Evolutionary conservation across 2,329 filamentous ascomycete genomes (phyloP).

Genomic region (Colletotrichum incanum): DNA sequence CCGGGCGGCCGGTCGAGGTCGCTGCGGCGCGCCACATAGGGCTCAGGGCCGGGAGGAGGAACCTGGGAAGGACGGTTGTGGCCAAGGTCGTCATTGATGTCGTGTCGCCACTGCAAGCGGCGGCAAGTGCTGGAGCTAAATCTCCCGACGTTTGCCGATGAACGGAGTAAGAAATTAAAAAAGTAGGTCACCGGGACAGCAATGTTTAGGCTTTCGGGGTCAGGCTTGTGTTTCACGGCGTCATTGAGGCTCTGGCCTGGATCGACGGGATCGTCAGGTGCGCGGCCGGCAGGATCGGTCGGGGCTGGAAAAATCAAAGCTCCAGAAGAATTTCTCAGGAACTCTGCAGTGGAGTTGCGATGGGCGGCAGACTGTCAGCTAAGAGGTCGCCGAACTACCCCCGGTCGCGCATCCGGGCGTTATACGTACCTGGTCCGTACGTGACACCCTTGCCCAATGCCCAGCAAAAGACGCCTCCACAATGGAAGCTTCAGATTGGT

Average conservation of each 20-base stretch:
- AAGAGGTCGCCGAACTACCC: constrained; percentile 28
- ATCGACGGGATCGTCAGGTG: constrained; percentile 37
- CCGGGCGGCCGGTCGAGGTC: constrained; percentile 49
- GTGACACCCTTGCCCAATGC: not conserved
- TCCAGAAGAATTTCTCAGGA: constrained; percentile 38
- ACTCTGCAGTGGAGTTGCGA: constrained; percentile 24
- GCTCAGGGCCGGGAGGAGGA: constrained; percentile 76
- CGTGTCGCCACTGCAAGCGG: constrained; percentile 19
- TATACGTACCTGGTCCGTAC: constrained; percentile 25
- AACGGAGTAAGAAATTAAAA: not conserved
- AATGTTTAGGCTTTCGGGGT: constrained; percentile 13
- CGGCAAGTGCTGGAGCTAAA: not conserved
- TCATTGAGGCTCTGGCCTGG: constrained; percentile 36
- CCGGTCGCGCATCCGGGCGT: constrained; percentile 15
- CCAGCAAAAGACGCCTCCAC: not conserved
- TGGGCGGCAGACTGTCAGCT: not conserved
- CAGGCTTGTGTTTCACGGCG: constrained; percentile 35
- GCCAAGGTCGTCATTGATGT: constrained; percentile 60
- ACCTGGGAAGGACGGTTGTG: constrained; percentile 73
- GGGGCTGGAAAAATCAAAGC: constrained; percentile 39
- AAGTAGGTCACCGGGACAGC: constrained; percentile 31
- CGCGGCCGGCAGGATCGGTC: constrained; percentile 24
- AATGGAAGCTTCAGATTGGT: constrained; percentile 10
- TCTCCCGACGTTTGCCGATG: constrained; percentile 14
- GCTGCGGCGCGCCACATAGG: constrained; percentile 65